A percentile compares a stretch with the other conserved stretches of the same genome.
Conservation (phyloP, 768 basidiomycete genomes). For the Leccinum disarticulatum region DNA sequence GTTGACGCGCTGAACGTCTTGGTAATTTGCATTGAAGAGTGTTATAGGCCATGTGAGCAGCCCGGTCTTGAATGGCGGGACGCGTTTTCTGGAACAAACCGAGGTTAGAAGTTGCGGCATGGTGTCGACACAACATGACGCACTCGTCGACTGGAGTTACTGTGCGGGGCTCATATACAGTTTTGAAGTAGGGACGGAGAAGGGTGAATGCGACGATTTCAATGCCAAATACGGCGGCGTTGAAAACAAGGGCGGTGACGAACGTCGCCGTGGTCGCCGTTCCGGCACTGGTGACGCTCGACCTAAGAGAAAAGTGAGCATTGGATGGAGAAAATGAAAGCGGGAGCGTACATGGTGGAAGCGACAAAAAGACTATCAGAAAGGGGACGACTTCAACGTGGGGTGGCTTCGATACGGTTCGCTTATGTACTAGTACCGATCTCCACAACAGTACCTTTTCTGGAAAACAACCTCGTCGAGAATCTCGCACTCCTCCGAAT, state of each 20-base stretch:
- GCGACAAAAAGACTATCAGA: constrained; percentile 13
- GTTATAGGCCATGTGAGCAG: constrained; percentile 67
- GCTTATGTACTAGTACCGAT: constrained; percentile 3
- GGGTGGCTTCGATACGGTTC: constrained; percentile 6
- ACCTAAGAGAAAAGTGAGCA: constrained; percentile 30
- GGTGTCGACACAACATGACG: constrained; percentile 18
- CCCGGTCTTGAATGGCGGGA: constrained; percentile 47
- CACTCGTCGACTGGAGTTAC: constrained; percentile 51
- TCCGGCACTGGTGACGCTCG: constrained; percentile 40
- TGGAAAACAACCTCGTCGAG: not conserved
- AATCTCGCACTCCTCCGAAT: not conserved
- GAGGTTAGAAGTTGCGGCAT: constrained; percentile 1
- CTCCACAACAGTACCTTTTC: constrained; percentile 8
- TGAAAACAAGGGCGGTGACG: constrained; percentile 82
- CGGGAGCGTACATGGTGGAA: constrained; percentile 22
- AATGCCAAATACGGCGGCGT: constrained; percentile 65
- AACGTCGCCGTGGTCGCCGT: constrained; percentile 78
- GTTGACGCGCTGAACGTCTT: constrained; percentile 62
- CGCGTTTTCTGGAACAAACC: constrained; percentile 49
- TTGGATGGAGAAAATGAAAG: not conserved
- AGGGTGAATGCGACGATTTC: constrained; percentile 82
- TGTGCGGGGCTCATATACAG: constrained; percentile 87
- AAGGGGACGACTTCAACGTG: constrained; percentile 4
- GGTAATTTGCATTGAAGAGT: constrained; percentile 61
- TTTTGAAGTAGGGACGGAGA: constrained; percentile 79